Evolutionary conservation across 2,329 filamentous ascomycete species (phyloP).

Genomic region (Colletotrichum sp.): DNA sequence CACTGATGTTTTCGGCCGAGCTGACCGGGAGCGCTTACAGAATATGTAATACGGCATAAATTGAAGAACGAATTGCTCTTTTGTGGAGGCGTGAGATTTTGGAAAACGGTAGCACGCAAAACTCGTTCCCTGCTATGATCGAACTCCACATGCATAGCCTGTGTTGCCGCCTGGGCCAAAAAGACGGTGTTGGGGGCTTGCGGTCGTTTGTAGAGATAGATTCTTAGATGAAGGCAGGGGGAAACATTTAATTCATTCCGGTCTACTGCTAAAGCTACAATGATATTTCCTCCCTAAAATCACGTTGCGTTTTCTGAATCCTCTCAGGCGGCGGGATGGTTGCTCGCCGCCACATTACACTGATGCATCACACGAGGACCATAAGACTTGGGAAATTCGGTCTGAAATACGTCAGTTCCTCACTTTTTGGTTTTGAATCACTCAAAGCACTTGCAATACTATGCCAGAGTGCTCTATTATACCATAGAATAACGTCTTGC

Average conservation of each 20-base stretch:
- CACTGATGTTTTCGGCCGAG: background rate
- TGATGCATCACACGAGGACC: background rate
- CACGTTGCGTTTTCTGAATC: background rate
- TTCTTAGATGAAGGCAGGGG: background rate
- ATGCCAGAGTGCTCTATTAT: background rate
- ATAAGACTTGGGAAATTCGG: background rate
- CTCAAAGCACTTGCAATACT: background rate
- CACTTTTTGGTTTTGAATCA: background rate
- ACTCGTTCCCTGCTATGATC: background rate
- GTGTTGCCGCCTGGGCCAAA: no score
- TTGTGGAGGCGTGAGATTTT: background rate
- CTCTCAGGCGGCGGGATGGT: background rate
- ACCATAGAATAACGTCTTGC: background rate
- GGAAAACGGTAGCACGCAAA: background rate
- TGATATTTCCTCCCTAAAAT: background rate
- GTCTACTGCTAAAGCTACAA: background rate
- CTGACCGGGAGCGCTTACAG: background rate
- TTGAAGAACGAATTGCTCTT: no score
- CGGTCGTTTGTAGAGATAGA: background rate
- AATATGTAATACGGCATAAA: background rate
- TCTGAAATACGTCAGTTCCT: background rate
- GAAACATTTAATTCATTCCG: rapidly evolving
- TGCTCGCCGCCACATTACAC: background rate
- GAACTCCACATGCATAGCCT: no score
- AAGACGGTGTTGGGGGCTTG: background rate